Evolutionary conservation across 371 early-diverging fungal species (phyloP), one percentile per base, ranked within the genome.

Genomic region (Haplosporangium sp.): DNA sequence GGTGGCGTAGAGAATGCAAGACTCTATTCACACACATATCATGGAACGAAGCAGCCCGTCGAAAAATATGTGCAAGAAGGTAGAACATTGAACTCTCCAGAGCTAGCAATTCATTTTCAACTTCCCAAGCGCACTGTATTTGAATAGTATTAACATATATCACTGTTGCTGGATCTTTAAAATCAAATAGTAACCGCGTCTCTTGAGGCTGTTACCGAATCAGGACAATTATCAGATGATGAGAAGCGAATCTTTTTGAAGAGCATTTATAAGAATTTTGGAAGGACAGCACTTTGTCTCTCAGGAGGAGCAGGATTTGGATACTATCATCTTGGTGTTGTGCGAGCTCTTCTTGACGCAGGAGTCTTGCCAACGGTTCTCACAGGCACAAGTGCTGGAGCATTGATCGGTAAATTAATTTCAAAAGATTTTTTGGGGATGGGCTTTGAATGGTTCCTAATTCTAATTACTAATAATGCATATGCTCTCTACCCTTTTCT

Each of bases 231-330:
- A 27, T 66, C 89, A 3, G 48, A 79, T 15, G 87, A 88, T 27
- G 92, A 91, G 13, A 94, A 95, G 79, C 84, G 88, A 15, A 85
- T 86, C 10, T 93, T 96, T 63, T 93, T 96, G 73, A 90, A 87
- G 61, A 85, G 93, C 35, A 89, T 92, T 45, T 89, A 90, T 45
- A 89, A 92, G 67, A 90, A 94, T 53, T 96, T 92, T 83, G 98
- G 98, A 2, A 86, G 95, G 10, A 93, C 96, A 0, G 97, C 97
- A 1, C 86, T 98, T 67, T 92, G 96, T 68, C 87, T 98, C 40
- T 91, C 92, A 8, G 98, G 98, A 15, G 98, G 98, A 56, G 96
- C 95, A 0, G 88, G 92, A 35, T 93, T 96, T 83, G 96, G 95
- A 10, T 91, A 92, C 72, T 93, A 90, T 70, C 96, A 96, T 73